phyloP scores from a whole-genome alignment of 1,284 basidiomycete species.

The Lentinus polychrous region DNA sequence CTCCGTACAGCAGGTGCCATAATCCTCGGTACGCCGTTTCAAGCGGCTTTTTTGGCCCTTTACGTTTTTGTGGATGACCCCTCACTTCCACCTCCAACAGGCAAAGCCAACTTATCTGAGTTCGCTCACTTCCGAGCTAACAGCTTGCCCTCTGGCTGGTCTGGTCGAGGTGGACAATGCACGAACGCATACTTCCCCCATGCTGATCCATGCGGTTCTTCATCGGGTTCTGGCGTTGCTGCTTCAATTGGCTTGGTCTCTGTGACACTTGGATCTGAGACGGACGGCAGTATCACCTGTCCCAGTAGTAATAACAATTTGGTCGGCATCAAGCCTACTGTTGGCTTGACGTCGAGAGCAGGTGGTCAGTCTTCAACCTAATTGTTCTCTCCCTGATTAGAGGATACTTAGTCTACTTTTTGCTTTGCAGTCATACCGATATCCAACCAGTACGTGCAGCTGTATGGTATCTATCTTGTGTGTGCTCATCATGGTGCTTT shows the following conservation, averaged over 20 bases:
- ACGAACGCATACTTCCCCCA: constrained; percentile 35
- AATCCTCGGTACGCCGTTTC: constrained; percentile 21
- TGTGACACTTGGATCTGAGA: constrained; percentile 53
- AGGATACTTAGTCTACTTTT: constrained; percentile 6
- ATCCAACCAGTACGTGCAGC: constrained; percentile 32
- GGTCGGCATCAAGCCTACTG: constrained; percentile 42
- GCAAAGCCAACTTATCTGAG: constrained; percentile 27
- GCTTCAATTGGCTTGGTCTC: constrained; percentile 53
- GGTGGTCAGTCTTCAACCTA: constrained; percentile 25
- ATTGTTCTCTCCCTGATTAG: no score
- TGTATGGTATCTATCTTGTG: constrained; percentile 14
- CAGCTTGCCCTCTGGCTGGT: constrained; percentile 30
- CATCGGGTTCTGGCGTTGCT: constrained; percentile 54
- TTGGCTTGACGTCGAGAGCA: constrained; percentile 38
- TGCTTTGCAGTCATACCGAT: constrained; percentile 46
- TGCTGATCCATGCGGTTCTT: constrained; percentile 57
- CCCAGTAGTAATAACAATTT: constrained; percentile 32
- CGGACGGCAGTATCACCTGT: constrained; percentile 53
- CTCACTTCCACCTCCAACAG: background rate
- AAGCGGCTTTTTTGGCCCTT: background rate
- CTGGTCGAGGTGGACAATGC: constrained; percentile 34
- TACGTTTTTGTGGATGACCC: background rate
- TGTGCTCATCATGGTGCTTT: background rate
- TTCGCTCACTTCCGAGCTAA: constrained; percentile 25
- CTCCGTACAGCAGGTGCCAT: constrained; percentile 38